Evolutionary conservation across 1,139 yeast genomes (phyloP).

Genomic region (Zygoascus sp.): DNA sequence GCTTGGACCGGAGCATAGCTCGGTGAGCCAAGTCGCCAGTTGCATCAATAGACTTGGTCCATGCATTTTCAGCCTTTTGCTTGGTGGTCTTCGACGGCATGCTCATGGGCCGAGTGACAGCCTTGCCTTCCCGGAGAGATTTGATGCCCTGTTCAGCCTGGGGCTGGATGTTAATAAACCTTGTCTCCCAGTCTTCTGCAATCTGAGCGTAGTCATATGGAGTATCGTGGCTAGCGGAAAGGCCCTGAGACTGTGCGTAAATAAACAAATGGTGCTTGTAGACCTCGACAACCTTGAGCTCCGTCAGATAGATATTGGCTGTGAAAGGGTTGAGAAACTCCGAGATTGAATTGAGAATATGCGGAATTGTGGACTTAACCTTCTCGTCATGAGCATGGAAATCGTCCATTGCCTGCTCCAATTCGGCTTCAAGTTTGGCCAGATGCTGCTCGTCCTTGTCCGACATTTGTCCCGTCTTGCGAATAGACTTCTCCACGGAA

Average conservation of each 20-base stretch:
- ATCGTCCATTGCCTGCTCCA: conserved; percentile 31
- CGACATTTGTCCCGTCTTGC: conserved; percentile 32
- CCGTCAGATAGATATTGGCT: conserved; percentile 30
- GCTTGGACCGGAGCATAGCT: conserved; percentile 20
- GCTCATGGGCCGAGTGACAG: conserved; percentile 29
- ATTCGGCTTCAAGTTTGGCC: conserved; percentile 30
- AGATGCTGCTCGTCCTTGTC: conserved; percentile 33
- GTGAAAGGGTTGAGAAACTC: conserved; percentile 46
- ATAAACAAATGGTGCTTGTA: conserved; percentile 25
- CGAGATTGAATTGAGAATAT: conserved; percentile 44
- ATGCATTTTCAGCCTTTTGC: conserved; percentile 23
- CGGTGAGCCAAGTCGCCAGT: conserved; percentile 20
- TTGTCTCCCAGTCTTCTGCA: conserved; percentile 30
- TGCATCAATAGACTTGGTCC: conserved; percentile 20
- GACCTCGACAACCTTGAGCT: conserved; percentile 27
- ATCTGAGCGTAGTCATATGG: conserved; percentile 21
- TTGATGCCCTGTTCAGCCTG: conserved; percentile 31
- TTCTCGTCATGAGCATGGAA: conserved; percentile 42
- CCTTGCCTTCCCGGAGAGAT: conserved; percentile 28
- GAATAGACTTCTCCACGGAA: conserved; percentile 43
- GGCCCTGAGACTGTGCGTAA: conserved; percentile 30
- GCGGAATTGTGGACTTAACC: conserved; percentile 44
- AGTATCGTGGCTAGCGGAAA: conserved; percentile 14
- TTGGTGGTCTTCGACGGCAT: conserved; percentile 22
- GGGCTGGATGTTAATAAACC: conserved; percentile 29